Percentiles rank a stretch among this genome's conserved stretches.
Conservation (phyloP, 768 basidiomycete species). For the Xerocomellus dryophilus region DNA sequence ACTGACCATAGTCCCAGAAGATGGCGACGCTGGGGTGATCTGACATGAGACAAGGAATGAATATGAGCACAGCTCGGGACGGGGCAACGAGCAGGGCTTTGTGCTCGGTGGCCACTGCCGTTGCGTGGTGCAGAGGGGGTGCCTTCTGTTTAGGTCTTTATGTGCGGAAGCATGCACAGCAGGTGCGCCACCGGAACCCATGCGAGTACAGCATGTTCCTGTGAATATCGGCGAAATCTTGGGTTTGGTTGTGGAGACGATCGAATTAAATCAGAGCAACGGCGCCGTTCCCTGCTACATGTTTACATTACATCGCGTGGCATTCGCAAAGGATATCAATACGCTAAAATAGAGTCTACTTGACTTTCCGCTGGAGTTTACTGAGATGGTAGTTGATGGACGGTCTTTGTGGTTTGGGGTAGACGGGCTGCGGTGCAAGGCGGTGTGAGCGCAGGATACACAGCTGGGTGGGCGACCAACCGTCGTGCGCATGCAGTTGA, state of each 20-base stretch:
- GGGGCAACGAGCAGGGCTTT: conserved; percentile 12
- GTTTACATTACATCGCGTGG: conserved; percentile 19
- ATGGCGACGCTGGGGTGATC: conserved; percentile 40
- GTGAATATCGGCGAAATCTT: too few species aligned
- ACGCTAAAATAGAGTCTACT: conserved; percentile 43
- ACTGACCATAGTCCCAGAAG: conserved; percentile 39
- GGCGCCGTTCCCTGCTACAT: conserved; percentile 5
- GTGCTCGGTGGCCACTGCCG: conserved; percentile 18
- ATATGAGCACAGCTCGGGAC: conserved; percentile 9
- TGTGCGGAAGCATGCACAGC: conserved; percentile 15
- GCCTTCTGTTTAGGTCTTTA: too few species aligned
- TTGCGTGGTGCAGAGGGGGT: conserved; percentile 12
- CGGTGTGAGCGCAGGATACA: conserved; percentile 1
- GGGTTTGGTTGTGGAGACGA: too few species aligned
- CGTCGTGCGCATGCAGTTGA: conserved; percentile 82
- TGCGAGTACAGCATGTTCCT: conserved; percentile 18
- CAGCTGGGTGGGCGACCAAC: conserved; percentile 44
- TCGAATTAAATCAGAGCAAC: background rate
- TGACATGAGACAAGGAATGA: conserved; percentile 31
- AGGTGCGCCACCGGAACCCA: conserved; percentile 18
- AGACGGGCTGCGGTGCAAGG: conserved; percentile 50
- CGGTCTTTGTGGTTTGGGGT: conserved; percentile 63
- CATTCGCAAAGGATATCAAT: conserved; percentile 13
- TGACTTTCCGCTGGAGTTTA: conserved; percentile 69
- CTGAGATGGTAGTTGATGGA: conserved; percentile 91